Evolutionary conservation across 805 yeast genomes (phyloP), one percentile per base, ranked within the genome.

Genomic region (Candida tammaniensis): DNA sequence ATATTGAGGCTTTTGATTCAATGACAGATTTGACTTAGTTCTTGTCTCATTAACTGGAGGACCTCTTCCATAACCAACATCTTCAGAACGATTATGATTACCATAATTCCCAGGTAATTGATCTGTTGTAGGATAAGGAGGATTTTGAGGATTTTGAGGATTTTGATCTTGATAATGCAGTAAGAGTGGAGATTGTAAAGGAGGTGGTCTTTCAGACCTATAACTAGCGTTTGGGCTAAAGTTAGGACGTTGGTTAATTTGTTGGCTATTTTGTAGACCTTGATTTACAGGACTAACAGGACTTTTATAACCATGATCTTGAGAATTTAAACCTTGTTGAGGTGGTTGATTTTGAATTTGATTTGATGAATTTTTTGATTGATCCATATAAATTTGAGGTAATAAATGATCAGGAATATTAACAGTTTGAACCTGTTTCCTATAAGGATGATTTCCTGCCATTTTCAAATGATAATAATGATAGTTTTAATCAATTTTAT

Each of bases 371-470:
- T 6, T 17, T 7, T 20, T 15, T 20, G 18, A 15, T 11, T 7
- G 17, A 11, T 43, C 42, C 31, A 42, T 38, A 24, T 36, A 44
- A 7, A 47, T 46, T 34, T 46, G 52, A 4, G 60, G 59, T 17
- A 54, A 35, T 29, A 55, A 43, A 39, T 52, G 57, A 5, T 51
- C 44, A 7, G 60, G 59, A 12, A 54, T 38, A 27, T 41, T 49
- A 9, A 51, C 44, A 9, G 40, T 28, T n/a, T 39, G 39, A 5
- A 40, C 35, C 17, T 39, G 39, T 31, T 40, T 38, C 24, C 42
- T 26, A 24, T 42, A 42, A 11, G 46, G 46, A 24, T 42, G 46
- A 30, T 27, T 20, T 11, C 38, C 33, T 12, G 40, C 26, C 40
- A 36, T 36, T 17, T 16, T 22, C 15, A 6, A 7, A 15, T 13